These are phyloP conservation scores for Erigeron philadelphicus DNA, from an alignment of 140 eudicot species.

Conservation along the genomic window DNA sequence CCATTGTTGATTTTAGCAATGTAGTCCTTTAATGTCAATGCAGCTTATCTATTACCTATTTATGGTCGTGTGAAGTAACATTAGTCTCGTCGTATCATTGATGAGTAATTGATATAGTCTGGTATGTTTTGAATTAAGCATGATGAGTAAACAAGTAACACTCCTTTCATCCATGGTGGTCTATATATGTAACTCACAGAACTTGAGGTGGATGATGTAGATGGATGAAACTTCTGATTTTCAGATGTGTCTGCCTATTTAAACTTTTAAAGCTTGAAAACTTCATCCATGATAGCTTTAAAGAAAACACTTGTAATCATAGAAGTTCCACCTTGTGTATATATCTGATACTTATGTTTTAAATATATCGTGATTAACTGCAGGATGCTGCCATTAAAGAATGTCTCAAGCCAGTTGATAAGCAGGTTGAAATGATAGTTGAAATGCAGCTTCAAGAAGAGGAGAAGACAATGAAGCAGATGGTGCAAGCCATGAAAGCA, in stretches of 20 bases:
- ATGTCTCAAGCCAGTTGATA: constrained; percentile 75
- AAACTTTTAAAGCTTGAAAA: not conserved
- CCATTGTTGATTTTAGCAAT: no score
- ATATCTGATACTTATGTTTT: constrained; percentile 2
- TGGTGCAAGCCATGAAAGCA: constrained; percentile 63
- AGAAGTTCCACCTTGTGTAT: not conserved
- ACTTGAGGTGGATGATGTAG: not conserved
- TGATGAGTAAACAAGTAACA: not conserved
- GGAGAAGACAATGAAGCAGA: constrained; percentile 61
- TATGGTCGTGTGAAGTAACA: not conserved
- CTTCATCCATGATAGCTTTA: not conserved
- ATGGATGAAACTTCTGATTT: not conserved
- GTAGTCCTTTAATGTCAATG: no score
- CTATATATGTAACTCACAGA: not conserved
- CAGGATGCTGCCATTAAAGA: constrained; percentile 76
- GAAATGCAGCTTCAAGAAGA: constrained; percentile 75
- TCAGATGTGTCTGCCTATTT: not conserved
- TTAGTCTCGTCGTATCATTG: not conserved
- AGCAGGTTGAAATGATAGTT: constrained; percentile 66
- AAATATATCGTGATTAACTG: constrained; percentile 3
- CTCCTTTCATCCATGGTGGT: not conserved
- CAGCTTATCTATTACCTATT: no score
- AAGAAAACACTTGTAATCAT: not conserved
- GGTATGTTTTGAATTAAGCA: not conserved
- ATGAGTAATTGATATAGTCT: not conserved